Conservation (phyloP, 1,284 basidiomycete genomes). For the Porodaedalea pini region DNA sequence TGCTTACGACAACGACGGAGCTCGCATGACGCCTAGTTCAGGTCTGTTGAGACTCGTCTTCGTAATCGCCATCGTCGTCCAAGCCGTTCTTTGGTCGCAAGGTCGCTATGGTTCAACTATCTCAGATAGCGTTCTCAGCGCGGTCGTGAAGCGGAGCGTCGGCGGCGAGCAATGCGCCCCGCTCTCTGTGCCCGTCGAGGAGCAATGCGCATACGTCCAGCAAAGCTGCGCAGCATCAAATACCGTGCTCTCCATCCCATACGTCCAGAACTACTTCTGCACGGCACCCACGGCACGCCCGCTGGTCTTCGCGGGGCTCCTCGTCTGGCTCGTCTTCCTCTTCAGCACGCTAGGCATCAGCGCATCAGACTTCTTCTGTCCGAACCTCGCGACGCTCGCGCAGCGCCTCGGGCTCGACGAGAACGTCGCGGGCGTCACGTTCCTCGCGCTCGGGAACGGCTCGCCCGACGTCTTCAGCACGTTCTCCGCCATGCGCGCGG, state of each 20-base stretch:
- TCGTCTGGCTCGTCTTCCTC: constrained; percentile 78
- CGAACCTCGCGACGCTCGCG: constrained; percentile 86
- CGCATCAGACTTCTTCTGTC: constrained; percentile 93
- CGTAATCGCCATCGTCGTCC: constrained; percentile 45
- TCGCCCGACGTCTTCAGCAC: constrained; percentile 93
- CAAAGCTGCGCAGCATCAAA: constrained; percentile 49
- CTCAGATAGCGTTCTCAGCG: constrained; percentile 2
- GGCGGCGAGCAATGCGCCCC: constrained; percentile 52
- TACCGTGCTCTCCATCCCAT: constrained; percentile 68
- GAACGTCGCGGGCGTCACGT: constrained; percentile 88
- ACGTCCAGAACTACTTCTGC: constrained; percentile 70
- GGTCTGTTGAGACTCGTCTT: constrained; percentile 38
- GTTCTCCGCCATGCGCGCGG: constrained; percentile 85
- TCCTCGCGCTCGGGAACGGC: constrained; percentile 92
- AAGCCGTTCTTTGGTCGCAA: constrained; percentile 63
- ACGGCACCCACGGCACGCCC: constrained; percentile 50
- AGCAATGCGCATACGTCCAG: constrained; percentile 63
- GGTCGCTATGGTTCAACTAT: constrained; percentile 42
- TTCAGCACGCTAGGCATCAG: constrained; percentile 90
- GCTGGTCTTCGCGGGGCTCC: constrained; percentile 54
- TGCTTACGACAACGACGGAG: background rate
- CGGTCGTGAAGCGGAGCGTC: constrained; percentile 6
- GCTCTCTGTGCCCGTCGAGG: constrained; percentile 44
- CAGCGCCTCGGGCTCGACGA: constrained; percentile 81
- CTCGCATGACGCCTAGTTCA: constrained; percentile 1